Base-by-base conservation (phyloP, 371 early-diverging fungal genomes). In the Mortierella polycephala region DNA sequence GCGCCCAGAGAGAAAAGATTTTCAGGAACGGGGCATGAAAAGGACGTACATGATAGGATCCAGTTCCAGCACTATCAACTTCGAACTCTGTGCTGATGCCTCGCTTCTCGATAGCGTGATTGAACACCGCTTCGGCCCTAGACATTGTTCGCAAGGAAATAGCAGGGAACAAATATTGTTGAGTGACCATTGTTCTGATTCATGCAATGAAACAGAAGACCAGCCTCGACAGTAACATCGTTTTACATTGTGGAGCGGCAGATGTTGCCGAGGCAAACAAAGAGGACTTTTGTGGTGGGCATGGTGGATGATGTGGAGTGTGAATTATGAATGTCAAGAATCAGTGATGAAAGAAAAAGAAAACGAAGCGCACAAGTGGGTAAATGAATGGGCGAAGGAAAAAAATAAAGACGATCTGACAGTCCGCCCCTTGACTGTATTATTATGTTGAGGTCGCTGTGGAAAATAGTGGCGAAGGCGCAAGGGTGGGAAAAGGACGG, bases 121-220 rank as follows among this genome's bases (percentile, higher is more conserved):
- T 83, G 80, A 98, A 96, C 11, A 96, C 97, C 13, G 97, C 97
- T 68, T 96, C 95, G 21, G 95, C 95, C 95, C 93, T 95, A n/a
- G 91, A 84, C 20, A 49, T 14, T 44, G 21, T 51, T 57, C 18
- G 13, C 21, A 30, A n/a, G 12, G 30, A 23, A 49, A 50, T 16
- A 40, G 45, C 9, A n/a, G 23, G 14, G 9, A 16, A 30, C 30
- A 30, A 30, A 30, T 4, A 30, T 30, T 1, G 30, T 30, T 30
- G 30, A 30, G 30, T 30, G 30, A 30, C 30, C 4, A 30, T 30
- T 30, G 30, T 30, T 30, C 30, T 30, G 30, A 30, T 30, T 30
- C 30, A 30, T 30, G 30, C 30, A 30, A 30, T 30, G 30, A 30
- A 30, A 2, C 30, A 30, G 30, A 30, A 30, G 30, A 30, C 30